phyloP scores from a whole-genome alignment of 306 rosid genomes.

The Fagus sylvatica region DNA sequence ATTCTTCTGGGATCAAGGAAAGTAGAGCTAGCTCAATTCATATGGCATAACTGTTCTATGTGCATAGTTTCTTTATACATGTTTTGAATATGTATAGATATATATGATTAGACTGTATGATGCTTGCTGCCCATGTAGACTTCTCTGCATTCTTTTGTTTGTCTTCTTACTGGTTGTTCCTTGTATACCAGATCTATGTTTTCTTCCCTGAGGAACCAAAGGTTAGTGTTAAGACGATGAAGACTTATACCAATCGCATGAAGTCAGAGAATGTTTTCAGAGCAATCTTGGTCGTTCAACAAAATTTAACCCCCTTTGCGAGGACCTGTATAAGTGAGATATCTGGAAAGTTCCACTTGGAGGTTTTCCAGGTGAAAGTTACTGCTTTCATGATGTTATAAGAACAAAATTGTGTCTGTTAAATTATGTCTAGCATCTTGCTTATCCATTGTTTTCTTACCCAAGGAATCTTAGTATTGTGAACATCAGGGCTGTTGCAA shows the following conservation, averaged over 20 bases:
- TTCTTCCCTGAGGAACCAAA: slow-evolving; percentile 70
- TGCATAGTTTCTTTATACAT: background rate
- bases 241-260: slow-evolving; percentile 63
- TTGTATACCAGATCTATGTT: slow-evolving; percentile 56
- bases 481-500: background rate
- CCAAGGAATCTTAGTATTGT: background rate
- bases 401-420: background rate
- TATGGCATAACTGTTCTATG: background rate
- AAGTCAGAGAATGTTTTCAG: slow-evolving; percentile 61
- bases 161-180: slow-evolving; percentile 4
- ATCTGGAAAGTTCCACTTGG: slow-evolving; percentile 56
- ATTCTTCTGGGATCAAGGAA: background rate
- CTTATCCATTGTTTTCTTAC: background rate
- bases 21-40: background rate
- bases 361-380: slow-evolving; percentile 72
- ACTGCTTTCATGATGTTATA: background rate
- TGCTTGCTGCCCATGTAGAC: background rate
- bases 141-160: background rate
- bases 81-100: background rate
- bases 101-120: background rate
- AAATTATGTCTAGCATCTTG: background rate
- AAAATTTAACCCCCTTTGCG: slow-evolving; percentile 58
- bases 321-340: slow-evolving; percentile 42
- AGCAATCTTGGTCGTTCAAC: slow-evolving; percentile 65
- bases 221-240: slow-evolving; percentile 59